Evolutionary conservation across 495 filamentous ascomycete genomes (phyloP).

Genomic region (Neurospora sp.): DNA sequence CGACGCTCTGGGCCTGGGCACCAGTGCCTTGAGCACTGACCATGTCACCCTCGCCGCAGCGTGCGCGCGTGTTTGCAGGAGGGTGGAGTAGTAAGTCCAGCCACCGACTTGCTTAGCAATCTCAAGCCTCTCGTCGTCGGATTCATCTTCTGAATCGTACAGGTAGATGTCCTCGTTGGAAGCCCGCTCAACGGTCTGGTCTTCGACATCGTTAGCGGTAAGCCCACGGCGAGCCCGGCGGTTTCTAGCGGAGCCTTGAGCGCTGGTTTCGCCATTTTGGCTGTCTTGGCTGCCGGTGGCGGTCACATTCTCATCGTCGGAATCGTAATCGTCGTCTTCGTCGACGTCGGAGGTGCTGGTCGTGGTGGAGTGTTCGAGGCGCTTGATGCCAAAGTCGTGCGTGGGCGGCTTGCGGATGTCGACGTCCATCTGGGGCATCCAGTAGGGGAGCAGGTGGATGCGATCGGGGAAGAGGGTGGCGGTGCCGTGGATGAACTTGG

Average conservation of each 20-base stretch:
- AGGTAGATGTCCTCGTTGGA: constrained; percentile 65
- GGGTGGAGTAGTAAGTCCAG: constrained; percentile 52
- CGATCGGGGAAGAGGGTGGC: constrained; percentile 76
- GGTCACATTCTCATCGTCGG: constrained; percentile 36
- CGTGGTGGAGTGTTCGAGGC: constrained; percentile 61
- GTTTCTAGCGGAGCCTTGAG: constrained; percentile 24
- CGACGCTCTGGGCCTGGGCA: constrained; percentile 52
- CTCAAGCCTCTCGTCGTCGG: constrained; percentile 56
- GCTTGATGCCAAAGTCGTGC: constrained; percentile 78
- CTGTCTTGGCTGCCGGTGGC: not conserved
- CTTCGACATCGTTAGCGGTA: constrained; percentile 34
- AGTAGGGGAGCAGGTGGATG: constrained; percentile 89
- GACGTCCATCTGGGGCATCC: constrained; percentile 96
- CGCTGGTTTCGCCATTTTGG: constrained; percentile 26
- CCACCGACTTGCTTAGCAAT: constrained; percentile 64
- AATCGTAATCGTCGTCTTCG: constrained; percentile 49
- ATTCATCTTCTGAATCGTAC: constrained; percentile 88
- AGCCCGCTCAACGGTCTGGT: constrained; percentile 32
- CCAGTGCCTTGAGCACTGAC: constrained; percentile 36
- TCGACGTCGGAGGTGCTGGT: constrained; percentile 69
- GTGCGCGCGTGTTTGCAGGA: constrained; percentile 27
- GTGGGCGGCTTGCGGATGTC: constrained; percentile 91
- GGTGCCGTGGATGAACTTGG: constrained; percentile 96
- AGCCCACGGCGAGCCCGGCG: constrained; percentile 25
- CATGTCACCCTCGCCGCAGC: constrained; percentile 27